Conservation (phyloP, 2,329 filamentous ascomycete genomes). For the Iodosphaeria phyllophila region DNA sequence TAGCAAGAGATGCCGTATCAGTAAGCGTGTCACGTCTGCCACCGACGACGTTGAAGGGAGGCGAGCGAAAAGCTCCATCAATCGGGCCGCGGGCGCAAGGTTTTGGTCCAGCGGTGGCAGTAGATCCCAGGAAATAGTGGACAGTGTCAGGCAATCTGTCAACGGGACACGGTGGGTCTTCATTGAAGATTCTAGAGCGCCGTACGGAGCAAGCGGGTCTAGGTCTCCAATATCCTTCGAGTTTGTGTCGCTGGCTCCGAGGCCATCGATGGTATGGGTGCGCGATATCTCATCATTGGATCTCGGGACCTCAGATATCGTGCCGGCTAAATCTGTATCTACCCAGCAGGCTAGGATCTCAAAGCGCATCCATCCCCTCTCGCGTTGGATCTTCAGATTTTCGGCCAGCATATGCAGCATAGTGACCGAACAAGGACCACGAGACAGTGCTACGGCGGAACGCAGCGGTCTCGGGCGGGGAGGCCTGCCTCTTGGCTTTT, state of each 20-base stretch:
- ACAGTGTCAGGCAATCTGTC: constrained; percentile 35
- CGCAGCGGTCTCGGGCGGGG: constrained; percentile 19
- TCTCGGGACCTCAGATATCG: too few relatives aligned
- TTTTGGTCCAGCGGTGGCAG: constrained; percentile 10
- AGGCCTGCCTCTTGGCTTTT: constrained; percentile 8
- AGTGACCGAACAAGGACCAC: constrained; percentile 62
- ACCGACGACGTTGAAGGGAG: constrained; percentile 59
- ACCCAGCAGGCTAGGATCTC: constrained; percentile 43
- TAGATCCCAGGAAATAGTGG: constrained; percentile 32
- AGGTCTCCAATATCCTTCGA: constrained; percentile 7
- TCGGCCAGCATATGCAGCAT: constrained; percentile 59
- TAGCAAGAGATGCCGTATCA: constrained; percentile 57
- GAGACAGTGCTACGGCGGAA: constrained; percentile 64
- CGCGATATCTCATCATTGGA: too few relatives aligned
- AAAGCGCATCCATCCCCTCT: constrained; percentile 22
- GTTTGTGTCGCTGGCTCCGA: too few relatives aligned
- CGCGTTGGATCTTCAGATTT: constrained; percentile 40
- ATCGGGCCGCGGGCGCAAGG: constrained; percentile 5
- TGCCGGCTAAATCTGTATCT: constrained; percentile 26
- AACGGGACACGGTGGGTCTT: constrained; percentile 44
- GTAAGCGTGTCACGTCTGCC: constrained; percentile 51
- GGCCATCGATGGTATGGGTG: too few relatives aligned
- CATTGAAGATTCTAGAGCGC: constrained; percentile 50
- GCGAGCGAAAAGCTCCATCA: constrained; percentile 34
- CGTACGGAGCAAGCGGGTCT: too few relatives aligned